Conservation (phyloP, 2,329 filamentous ascomycete species). For the Dendrostoma leiphaemia region DNA sequence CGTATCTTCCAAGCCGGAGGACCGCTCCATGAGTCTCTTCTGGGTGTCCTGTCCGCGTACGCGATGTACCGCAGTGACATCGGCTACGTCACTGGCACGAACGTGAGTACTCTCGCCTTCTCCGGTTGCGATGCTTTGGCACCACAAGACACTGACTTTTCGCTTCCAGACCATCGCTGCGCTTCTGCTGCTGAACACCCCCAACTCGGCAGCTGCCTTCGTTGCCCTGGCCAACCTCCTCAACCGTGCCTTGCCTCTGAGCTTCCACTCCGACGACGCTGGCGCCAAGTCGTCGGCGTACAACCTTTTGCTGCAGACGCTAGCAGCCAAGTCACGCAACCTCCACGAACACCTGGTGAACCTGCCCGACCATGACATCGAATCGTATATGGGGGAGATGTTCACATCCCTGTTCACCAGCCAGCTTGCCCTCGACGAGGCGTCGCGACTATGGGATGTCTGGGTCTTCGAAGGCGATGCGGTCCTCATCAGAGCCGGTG, state of each 20-base stretch:
- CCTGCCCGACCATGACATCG: conserved; percentile 43
- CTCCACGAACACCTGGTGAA: conserved; percentile 64
- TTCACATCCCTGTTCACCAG: conserved; percentile 65
- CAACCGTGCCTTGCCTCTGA: conserved; percentile 71
- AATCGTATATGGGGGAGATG: conserved; percentile 56
- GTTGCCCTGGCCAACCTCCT: conserved; percentile 72
- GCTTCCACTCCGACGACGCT: conserved; percentile 69
- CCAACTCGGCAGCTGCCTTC: conserved; percentile 63
- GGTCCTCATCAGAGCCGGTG: conserved; percentile 67
- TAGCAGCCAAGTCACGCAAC: conserved; percentile 61
- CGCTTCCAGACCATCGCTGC: conserved; percentile 65
- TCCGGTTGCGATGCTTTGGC: conserved; percentile 10
- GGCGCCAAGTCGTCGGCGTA: conserved; percentile 69
- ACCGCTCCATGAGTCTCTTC: conserved; percentile 64
- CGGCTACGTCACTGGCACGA: conserved; percentile 72
- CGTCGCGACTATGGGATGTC: conserved; percentile 74
- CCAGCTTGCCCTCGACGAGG: conserved; percentile 65
- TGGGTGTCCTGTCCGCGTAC: conserved; percentile 76
- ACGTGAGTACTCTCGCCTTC: conserved; percentile 60
- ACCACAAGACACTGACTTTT: conserved; percentile 23
- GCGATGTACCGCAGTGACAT: conserved; percentile 80
- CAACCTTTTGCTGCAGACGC: conserved; percentile 64
- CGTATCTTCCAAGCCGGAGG: conserved; percentile 68
- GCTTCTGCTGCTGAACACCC: conserved; percentile 69
- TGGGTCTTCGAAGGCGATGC: conserved; percentile 80